Evolutionary conservation across 371 early-diverging fungal species (phyloP), one percentile per base, ranked within the genome.

Genomic region (Actinomucor elegans): DNA sequence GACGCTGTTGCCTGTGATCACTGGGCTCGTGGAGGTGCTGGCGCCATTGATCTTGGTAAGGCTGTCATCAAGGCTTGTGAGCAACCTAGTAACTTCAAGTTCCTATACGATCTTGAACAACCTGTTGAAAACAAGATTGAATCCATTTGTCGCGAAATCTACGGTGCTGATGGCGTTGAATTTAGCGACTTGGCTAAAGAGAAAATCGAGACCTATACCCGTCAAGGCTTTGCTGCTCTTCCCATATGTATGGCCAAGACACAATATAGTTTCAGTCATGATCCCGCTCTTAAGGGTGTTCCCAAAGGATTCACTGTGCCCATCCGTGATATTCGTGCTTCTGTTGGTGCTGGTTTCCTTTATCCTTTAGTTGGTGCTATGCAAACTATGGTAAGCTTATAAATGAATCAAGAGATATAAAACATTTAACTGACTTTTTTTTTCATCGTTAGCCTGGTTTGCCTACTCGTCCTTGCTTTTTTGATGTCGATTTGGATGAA

Each of bases 191-290:
- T 81, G 27, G 96, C 98, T 20, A 78, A 80, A 56, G 69, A 73
- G 55, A 94, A 97, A 82, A 82, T 94, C 40, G 91, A 85, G 44
- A 71, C 75, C 5, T 94, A 92, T 70, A 90, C 91, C 28, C 66
- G 75, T 24, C 89, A 89, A 78, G 94, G 95, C 21, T 96, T 92
- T 73, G 81, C 67, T 31, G 68, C 86, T 14, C 71, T 96, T 58
- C 97, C 97, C 1, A 92, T 98, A 46, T 98, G 98, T 73, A 96
- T 98, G 98, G 97, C 98, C 54, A 98, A 98, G 84, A 98, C 98
- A 6, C 97, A 96, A 65, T 82, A 92, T 63, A 86, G 87, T 42
- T 83, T 98, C 56, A 92, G 94, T 34, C 93, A 93, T 48, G 92
- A 96, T 60, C 91, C 96, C 7, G 85, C 81, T 28, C 77, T 90